Base-by-base conservation (phyloP, 2,329 filamentous ascomycete genomes). In the Bipolaris zeicola region DNA sequence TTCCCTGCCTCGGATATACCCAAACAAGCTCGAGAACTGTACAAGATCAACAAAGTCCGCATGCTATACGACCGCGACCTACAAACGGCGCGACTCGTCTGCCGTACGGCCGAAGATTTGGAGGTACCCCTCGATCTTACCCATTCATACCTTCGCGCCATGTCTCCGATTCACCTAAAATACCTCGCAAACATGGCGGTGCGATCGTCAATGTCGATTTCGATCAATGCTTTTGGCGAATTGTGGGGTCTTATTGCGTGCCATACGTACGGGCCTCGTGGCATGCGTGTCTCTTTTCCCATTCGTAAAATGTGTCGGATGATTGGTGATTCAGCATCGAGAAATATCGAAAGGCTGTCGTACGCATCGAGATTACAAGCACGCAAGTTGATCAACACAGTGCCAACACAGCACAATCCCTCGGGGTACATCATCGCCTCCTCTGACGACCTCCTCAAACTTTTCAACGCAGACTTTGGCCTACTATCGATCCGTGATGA, bases 141-240 rank as follows among this genome's bases (percentile, higher is more conserved):
- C 1, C 89, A 95, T 67, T 85, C 89, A 0, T 95, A 96, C 69
- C 83, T 96, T 1, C 86, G 92, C 51, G 92, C 93, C 60, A 96
- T 96, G 86, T 96, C 91, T 1, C 92, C 92, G 0, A 93, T 96
- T 39, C 91, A 95, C 69, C 76, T 96, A 52, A 96, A 96, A 69
- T 96, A 96, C 66, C 81, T 96, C 3, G 83, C 80, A 5, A 92
- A 96, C 70, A 96, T 96, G 92, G 89, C 88, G 6, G 92, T 96
- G 0, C 87, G 92, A n/a, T 91, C 91, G 0, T 96, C 91, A 62
- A 96, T 96, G 92, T 96, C 92, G 0, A 92, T 96, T 58, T 96
- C 92, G 1, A 90, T 96, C 69, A 95, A 92, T 62, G 90, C 90
- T 0, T 95, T 96, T 66, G 83, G 85, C 64, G 89, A 96, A 65